Evolutionary conservation across 2,329 filamentous ascomycete species (phyloP), one percentile per base, ranked within the genome.

Genomic region (Zelopaecilomyces penicillatus): DNA sequence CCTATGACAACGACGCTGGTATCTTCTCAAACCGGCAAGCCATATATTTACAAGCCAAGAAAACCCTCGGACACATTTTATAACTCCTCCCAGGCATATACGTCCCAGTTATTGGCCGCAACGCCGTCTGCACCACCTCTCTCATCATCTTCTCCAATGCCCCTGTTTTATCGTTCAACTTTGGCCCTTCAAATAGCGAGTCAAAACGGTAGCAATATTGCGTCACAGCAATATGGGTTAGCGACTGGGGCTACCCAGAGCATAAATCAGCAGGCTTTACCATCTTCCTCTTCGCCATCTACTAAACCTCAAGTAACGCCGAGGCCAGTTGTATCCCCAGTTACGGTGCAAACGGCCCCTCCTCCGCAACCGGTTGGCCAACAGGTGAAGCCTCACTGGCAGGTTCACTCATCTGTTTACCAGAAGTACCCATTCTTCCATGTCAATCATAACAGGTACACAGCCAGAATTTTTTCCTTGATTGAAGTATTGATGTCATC

Each of bases 381-480:
- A 42, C 56, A 61, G 49, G 39, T 56, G 46, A 63, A 59, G 31
- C 56, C 55, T 5, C 45, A 54, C n/a, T 65, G 58, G 57, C 50
- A 67, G 52, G 55, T 64, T 19, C 57, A 65, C 36, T 57, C 61
- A 2, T 65, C 63, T n/a, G 65, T 74, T 7, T 70, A 70, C 44
- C 70, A 74, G 45, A 77, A 74, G 50, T 79, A 78, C 53, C 62
- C 68, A 3, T 82, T 78, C 56, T 76, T 81, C 57, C 75, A 80
- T 50, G 69, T 76, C 28, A 66, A 82, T 48, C 71, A 80, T 51
- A 81, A 81, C 50, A 73, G 74, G 70, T 76, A 66, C 71, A 80
- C 51, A 81, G 81, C 50, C 72, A 74, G 70, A 76, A 66, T 46
- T 65, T 54, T 1, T 19, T 19, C 30, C 27, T 30, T 10, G 19